These are phyloP conservation scores for Apiospora kogelbergensis DNA, from an alignment of 2,329 filamentous ascomycete species.

Conservation along the genomic window DNA sequence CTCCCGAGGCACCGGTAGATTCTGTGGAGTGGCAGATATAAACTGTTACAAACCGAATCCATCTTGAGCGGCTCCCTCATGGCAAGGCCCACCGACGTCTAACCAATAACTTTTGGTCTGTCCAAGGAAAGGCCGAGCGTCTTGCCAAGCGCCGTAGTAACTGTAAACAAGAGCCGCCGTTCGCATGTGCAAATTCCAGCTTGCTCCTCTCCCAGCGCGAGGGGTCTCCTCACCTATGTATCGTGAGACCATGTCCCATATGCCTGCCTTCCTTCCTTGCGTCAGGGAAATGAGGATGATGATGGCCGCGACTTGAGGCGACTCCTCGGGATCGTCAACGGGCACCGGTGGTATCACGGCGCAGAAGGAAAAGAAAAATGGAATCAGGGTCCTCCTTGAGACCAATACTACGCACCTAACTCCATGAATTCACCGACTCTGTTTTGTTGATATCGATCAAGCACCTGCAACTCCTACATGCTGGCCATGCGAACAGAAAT, in stretches of 20 bases:
- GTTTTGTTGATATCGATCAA: neutral
- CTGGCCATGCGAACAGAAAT: neutral
- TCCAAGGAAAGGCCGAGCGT: neutral
- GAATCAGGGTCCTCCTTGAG: neutral
- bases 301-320: neutral
- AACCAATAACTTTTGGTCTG: neutral
- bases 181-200: neutral
- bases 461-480: neutral
- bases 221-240: neutral
- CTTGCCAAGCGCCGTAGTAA: neutral
- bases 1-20: conserved; percentile 4
- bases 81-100: neutral
- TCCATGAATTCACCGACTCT: neutral
- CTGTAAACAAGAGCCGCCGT: conserved; percentile 2
- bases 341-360: conserved; percentile 4
- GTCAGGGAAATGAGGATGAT: neutral
- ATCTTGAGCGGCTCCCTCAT: neutral
- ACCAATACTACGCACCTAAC: neutral
- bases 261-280: neutral
- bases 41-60: conserved; percentile 12
- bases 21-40: neutral
- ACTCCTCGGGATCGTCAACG: neutral
- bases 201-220: neutral
- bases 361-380: neutral
- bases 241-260: neutral